A percentile compares a stretch with the other conserved stretches of the same genome.
phyloP scores from a whole-genome alignment of 2,329 filamentous ascomycete genomes.

The Trichophaea hybrida region DNA sequence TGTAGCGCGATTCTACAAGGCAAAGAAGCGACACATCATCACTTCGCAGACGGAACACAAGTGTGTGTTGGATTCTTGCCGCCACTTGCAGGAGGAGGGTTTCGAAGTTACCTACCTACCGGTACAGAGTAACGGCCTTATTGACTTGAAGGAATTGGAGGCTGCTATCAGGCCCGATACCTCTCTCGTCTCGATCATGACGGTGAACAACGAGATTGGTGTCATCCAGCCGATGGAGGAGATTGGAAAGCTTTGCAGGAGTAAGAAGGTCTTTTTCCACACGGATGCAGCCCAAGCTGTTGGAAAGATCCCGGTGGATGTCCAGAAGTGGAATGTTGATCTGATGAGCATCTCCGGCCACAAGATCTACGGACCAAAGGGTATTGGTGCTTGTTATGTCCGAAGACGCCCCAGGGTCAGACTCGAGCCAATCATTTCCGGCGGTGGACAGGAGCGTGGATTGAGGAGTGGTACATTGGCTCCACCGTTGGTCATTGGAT shows the following conservation, averaged over 20 bases:
- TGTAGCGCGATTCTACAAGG: conserved; percentile 88
- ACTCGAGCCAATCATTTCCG: conserved; percentile 88
- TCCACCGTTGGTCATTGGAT: conserved; percentile 75
- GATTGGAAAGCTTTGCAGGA: conserved; percentile 82
- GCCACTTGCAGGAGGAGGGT: conserved; percentile 91
- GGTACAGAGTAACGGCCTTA: conserved; percentile 70
- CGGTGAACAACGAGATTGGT: conserved; percentile 98
- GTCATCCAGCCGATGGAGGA: conserved; percentile 93
- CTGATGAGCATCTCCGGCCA: conserved; percentile 98
- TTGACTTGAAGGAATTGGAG: conserved; percentile 71
- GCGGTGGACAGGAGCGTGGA: conserved; percentile 90
- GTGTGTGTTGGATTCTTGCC: conserved; percentile 92
- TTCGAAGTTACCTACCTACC: conserved; percentile 95
- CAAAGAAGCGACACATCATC: conserved; percentile 98
- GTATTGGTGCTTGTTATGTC: conserved; percentile 91
- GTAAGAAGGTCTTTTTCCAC: conserved; percentile 94
- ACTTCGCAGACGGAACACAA: conserved; percentile 98
- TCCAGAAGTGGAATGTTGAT: conserved; percentile 96
- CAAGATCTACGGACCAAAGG: conserved; percentile 97
- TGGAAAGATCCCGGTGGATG: conserved; percentile 93
- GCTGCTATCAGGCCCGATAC: conserved; percentile 85
- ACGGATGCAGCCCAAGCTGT: conserved; percentile 92
- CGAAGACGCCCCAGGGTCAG: conserved; percentile 83
- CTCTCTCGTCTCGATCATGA: conserved; percentile 88
- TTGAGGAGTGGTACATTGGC: conserved; percentile 87